A percentile compares a stretch with the other conserved stretches of the same genome.
These are phyloP conservation scores for Ceratonia siliqua DNA, from an alignment of 306 rosid genomes.

Conservation along the genomic window DNA sequence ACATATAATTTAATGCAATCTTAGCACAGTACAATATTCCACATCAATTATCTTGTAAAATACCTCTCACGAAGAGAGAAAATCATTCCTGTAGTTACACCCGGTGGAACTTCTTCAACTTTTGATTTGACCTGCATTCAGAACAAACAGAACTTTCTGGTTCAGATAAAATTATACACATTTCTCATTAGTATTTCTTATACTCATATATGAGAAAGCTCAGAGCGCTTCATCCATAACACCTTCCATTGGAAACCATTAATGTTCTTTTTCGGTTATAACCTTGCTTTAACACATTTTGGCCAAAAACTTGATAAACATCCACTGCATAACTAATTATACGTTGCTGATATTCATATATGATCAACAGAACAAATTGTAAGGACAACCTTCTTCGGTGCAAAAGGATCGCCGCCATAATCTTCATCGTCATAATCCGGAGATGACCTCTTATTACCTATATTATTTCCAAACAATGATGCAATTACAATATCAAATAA, in stretches of 20 bases:
- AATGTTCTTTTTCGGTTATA: background rate
- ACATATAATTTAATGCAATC: slow-evolving; percentile 14
- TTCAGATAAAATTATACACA: background rate
- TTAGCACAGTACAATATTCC: background rate
- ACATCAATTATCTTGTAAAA: slow-evolving; percentile 6
- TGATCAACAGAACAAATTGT: background rate
- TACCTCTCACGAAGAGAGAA: slow-evolving; percentile 94
- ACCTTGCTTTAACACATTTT: background rate
- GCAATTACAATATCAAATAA: slow-evolving; percentile 11
- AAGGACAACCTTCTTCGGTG: slow-evolving; percentile 62
- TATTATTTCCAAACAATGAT: slow-evolving; percentile 22
- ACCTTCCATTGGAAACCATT: slow-evolving; percentile 7
- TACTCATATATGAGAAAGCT: background rate
- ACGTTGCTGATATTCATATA: background rate
- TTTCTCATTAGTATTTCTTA: background rate
- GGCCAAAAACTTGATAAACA: background rate
- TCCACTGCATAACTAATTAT: background rate
- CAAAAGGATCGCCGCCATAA: slow-evolving; percentile 59
- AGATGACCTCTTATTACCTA: slow-evolving; percentile 77
- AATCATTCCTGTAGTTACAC: slow-evolving; percentile 87
- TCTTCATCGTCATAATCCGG: slow-evolving; percentile 83
- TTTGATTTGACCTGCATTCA: slow-evolving; percentile 57
- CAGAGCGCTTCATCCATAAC: slow-evolving; percentile 1
- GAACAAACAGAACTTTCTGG: background rate
- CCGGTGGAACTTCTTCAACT: slow-evolving; percentile 74